phyloP scores from a whole-genome alignment of 1,139 yeast species.

The Sugiyamaella paludigena region DNA sequence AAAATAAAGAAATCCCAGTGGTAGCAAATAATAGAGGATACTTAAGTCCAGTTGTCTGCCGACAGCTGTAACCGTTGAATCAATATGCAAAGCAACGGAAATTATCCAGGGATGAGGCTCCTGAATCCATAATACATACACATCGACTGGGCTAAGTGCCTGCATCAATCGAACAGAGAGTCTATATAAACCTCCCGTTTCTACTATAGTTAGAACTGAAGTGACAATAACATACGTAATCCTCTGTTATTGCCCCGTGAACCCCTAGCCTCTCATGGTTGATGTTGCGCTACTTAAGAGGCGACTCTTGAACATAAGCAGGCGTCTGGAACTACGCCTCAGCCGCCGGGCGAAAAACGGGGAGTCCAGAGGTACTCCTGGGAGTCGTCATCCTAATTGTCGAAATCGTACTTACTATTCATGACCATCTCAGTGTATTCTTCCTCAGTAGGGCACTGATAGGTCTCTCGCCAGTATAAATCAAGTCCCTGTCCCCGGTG shows the following conservation, averaged over 20 bases:
- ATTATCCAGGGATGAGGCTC: too few relatives aligned
- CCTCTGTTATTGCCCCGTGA: too few relatives aligned
- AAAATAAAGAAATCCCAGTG: not conserved
- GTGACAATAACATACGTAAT: not conserved
- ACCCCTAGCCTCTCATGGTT: too few relatives aligned
- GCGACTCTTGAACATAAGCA: too few relatives aligned
- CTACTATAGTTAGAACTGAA: constrained; percentile 17
- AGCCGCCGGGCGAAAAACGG: too few relatives aligned
- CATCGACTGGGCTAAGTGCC: constrained; percentile 28
- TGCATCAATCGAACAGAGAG: constrained; percentile 66
- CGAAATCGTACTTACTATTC: constrained; percentile 44
- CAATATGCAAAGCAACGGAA: too few relatives aligned
- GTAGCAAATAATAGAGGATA: not conserved
- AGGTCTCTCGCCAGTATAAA: constrained; percentile 77
- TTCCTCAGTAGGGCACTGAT: constrained; percentile 60
- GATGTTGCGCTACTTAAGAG: too few relatives aligned
- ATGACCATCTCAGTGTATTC: constrained; percentile 78
- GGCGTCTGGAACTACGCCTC: too few relatives aligned
- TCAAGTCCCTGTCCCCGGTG: constrained; percentile 91
- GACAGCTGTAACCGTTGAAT: too few relatives aligned
- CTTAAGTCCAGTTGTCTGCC: not conserved
- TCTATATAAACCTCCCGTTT: constrained; percentile 86
- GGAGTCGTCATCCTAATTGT: not conserved
- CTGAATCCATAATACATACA: constrained; percentile 15
- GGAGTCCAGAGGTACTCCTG: too few relatives aligned